Evolutionary conservation across 208 protist species (phyloP), one percentile per base, ranked within the genome.

Genomic region (Wallacemonas sp.): DNA sequence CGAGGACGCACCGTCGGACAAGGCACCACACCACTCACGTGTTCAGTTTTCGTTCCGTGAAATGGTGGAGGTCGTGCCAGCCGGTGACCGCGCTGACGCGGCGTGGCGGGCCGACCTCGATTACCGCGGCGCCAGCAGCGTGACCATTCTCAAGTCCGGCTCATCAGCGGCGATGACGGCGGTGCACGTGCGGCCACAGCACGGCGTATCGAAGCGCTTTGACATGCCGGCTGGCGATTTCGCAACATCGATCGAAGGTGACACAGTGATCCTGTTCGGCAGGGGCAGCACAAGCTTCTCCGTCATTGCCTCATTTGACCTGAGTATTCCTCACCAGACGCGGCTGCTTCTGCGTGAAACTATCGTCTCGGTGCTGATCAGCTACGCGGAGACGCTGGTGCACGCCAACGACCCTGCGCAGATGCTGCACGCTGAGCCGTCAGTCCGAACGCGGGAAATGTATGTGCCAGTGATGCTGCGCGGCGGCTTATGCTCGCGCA

Each of bases 281-380:
- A 67, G 26, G 3, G 88, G 80, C 21, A 79, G 91, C 38, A 82
- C 65, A 31, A 88, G 74, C 38, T 82, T 96, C 67, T 93, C 88
- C 19, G 78, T 80, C 31, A 79, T 83, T 14, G 76, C 82, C 22
- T 76, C 79, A 67, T 96, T 91, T 66, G 72, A 84, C 34, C 62
- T 96, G 49, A n/a, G 9, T 44, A 66, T 93, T 0, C 77, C 84
- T 27, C 73, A 59, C 0, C 71, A 65, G 9, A 80, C 79, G 55
- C 66, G 55, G 8, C 66, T 62, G 1, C 67, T 90, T 2, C 62
- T 94, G 41, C 75, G 76, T 5, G 80, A 93, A 22, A 63, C 72
- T 24, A 46, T 93, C 34, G 62, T 75, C 21, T 62, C 77, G 22
- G 51, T 90, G 14, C 68, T 96, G 36, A 28, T 91, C 17, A 59